A percentile compares a stretch with the other conserved stretches of the same genome.
phyloP scores from a whole-genome alignment of 75 land plant genomes.

The Adiantum capillusveneris region DNA sequence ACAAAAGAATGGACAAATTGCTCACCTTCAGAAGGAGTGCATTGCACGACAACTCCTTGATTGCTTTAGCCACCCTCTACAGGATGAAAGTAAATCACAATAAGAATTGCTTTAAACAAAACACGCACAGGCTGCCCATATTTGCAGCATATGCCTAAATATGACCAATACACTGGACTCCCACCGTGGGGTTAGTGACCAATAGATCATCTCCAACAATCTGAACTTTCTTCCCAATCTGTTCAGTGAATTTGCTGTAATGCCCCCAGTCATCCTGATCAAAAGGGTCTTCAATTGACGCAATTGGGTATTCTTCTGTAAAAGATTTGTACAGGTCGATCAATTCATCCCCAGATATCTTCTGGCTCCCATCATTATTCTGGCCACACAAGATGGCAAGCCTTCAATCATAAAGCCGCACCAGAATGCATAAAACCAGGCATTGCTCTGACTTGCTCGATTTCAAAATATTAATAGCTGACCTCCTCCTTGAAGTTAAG shows the following conservation, averaged over 20 bases:
- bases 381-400: conserved; percentile 12
- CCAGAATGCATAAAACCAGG: no score
- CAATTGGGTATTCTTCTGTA: conserved; percentile 79
- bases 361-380: conserved; percentile 89
- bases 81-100: background rate
- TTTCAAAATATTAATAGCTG: no score
- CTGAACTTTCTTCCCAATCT: conserved; percentile 76
- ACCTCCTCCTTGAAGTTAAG: conserved; percentile 98
- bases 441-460: no score
- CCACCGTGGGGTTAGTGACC: conserved; percentile 95
- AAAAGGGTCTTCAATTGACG: conserved; percentile 95
- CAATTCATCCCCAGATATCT: conserved; percentile 76
- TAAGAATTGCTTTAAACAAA: no score
- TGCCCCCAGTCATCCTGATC: conserved; percentile 99
- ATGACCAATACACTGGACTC: no score
- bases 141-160: no score
- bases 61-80: conserved; percentile 91
- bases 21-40: conserved; percentile 92
- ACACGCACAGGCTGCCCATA: no score
- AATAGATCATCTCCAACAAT: conserved; percentile 97
- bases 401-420: no score
- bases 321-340: conserved; percentile 90
- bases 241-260: conserved; percentile 66
- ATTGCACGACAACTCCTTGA: conserved; percentile 83
- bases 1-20: no score